Base-by-base conservation (phyloP, 2,329 filamentous ascomycete species). In the Mycocentrospora acerina region DNA sequence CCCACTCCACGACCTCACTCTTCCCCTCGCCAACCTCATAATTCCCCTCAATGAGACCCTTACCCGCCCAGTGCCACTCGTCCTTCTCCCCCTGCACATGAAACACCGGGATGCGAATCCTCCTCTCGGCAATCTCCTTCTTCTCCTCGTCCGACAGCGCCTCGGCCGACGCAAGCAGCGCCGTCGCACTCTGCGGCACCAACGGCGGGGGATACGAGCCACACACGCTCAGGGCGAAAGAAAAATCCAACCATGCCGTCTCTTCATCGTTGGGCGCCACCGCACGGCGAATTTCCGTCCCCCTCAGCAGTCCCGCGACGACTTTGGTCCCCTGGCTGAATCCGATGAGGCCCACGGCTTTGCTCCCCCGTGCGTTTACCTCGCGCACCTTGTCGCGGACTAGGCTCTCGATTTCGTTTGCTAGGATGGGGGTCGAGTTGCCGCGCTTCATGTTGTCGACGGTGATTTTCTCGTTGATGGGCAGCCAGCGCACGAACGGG, bases 251-350 rank as follows among this genome's bases (percentile, higher is more conserved):
- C 30, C 46, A 57, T 7, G 50, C 46, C 12, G 12, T 31, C 22
- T 18, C 29, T 1, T 41, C 50, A n/a, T 43, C 37, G 16, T 34
- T 29, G 1, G 29, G 28, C 2, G 30, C 42, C 1, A 57, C 12
- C 14, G 43, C 46, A 1, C 31, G 19, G 1, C 48, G 25, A 3
- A 66, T 46, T 35, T 66, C 48, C 5, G 35, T 26, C 7, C 48
- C 58, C 9, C 51, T 51, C n/a, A 66, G 34, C 13, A 67, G 24
- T 0, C 64, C 64, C 0, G 60, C 58, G 7, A 64, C 57, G 0
- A 67, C 50, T n/a, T 60, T 53, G 7, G 60, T 62, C 7, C 64
- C 64, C 45, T 67, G 64, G 4, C 37, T 48, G 29, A 67, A 67
- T 8, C 62, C 63, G 2, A 67, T 43, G 0, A 62, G 27, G 0